These are phyloP conservation scores for Metschnikowia koreensis DNA, from an alignment of 805 yeast species.

Conservation along the genomic window DNA sequence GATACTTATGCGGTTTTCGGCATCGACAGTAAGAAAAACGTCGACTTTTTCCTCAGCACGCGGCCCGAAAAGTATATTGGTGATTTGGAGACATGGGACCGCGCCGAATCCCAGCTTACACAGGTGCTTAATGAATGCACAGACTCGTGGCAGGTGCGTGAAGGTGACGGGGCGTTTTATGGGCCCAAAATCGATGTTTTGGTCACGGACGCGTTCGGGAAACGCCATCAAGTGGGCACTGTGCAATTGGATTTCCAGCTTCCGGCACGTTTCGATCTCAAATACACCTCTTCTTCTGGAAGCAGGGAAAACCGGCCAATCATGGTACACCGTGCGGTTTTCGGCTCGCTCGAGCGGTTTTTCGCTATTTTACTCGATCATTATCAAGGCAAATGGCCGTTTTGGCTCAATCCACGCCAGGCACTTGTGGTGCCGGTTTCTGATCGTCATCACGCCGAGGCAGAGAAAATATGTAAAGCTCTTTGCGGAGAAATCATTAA, in stretches of 20 bases:
- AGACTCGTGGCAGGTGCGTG: constrained; percentile 69
- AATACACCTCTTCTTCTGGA: constrained; percentile 55
- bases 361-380: constrained; percentile 89
- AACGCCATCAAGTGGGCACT: constrained; percentile 91
- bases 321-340: constrained; percentile 94
- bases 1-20: constrained; percentile 72
- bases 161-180: constrained; percentile 96
- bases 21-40: constrained; percentile 46
- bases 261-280: constrained; percentile 77
- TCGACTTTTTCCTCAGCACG: constrained; percentile 70
- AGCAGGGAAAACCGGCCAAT: constrained; percentile 67
- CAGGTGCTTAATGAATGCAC: constrained; percentile 50
- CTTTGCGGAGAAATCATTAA: constrained; percentile 46
- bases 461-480: constrained; percentile 44
- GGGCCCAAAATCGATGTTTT: constrained; percentile 94
- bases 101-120: constrained; percentile 70
- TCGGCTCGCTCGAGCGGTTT: constrained; percentile 92
- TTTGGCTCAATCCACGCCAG: constrained; percentile 94
- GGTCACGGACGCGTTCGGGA: constrained; percentile 74
- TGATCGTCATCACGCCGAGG: constrained; percentile 54
- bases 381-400: constrained; percentile 93
- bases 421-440: constrained; percentile 81
- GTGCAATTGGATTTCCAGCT: constrained; percentile 93
- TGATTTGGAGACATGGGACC: constrained; percentile 69
- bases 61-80: constrained; percentile 86